Percentiles rank a stretch among this genome's conserved stretches.
Evolutionary conservation across 306 rosid genomes (phyloP).

Genomic region (Quercus agrifolia): DNA sequence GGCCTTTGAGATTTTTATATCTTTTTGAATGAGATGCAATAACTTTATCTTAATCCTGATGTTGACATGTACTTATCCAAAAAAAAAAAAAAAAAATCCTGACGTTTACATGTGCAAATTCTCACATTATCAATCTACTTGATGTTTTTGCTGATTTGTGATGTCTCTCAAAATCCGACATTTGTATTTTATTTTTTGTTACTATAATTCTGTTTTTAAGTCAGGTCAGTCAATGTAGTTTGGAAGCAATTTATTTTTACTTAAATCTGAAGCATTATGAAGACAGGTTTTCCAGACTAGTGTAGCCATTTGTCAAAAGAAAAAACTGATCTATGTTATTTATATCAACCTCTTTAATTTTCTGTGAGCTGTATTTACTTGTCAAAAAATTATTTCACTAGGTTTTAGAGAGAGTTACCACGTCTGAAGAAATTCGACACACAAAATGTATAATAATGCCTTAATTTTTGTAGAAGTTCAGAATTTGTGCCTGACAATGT

Average conservation of each 20-base stretch:
- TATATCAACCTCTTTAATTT: neutral
- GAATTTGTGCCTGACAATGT: neutral
- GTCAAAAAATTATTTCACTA: no score
- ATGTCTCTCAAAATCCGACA: neutral
- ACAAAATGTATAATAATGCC: neutral
- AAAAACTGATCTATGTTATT: neutral
- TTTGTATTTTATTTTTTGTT: neutral
- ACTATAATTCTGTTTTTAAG: neutral
- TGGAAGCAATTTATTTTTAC: neutral
- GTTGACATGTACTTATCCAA: no score
- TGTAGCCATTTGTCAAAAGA: neutral
- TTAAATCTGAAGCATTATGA: neutral
- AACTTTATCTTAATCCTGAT: no score
- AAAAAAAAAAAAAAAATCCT: no score
- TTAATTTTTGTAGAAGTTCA: neutral
- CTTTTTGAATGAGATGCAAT: neutral
- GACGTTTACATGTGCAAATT: no score
- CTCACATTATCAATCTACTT: neutral
- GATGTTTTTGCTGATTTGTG: neutral
- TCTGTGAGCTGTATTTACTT: no score
- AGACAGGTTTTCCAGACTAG: neutral
- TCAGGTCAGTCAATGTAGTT: neutral
- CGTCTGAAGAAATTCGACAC: neutral
- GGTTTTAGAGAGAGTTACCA: neutral
- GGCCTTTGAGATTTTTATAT: neutral